Percentiles rank a stretch among this genome's conserved stretches.
Conservation (phyloP, 129 eudicot species). For the Centrapalus pauciflorus region DNA sequence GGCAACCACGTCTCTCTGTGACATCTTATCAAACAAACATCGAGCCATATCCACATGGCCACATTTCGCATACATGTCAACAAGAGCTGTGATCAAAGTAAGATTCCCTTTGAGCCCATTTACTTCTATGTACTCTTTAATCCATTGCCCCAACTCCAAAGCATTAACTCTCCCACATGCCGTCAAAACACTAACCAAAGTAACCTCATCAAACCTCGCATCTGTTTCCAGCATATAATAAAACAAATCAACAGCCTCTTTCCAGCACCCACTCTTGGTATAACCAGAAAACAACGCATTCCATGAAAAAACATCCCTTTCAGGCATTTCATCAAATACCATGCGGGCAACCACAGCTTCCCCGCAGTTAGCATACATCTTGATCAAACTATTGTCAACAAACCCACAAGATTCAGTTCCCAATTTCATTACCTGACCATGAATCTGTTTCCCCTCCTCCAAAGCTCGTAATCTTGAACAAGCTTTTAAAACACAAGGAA, state of each 20-base stretch:
- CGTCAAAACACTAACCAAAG: slow-evolving; percentile 29
- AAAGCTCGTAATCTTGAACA: slow-evolving; percentile 36
- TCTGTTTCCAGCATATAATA: slow-evolving; percentile 20
- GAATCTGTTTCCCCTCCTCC: slow-evolving; percentile 46
- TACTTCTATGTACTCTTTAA: slow-evolving; percentile 19
- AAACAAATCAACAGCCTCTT: slow-evolving; percentile 28
- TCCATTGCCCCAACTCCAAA: slow-evolving; percentile 33
- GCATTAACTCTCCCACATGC: slow-evolving; percentile 39
- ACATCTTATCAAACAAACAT: slow-evolving; percentile 43
- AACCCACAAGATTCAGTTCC: slow-evolving; percentile 32
- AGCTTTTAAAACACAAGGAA: slow-evolving; percentile 44
- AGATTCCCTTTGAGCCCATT: slow-evolving; percentile 23
- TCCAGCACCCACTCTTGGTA: slow-evolving; percentile 27
- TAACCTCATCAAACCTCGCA: slow-evolving; percentile 28
- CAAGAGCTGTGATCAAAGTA: slow-evolving; percentile 29
- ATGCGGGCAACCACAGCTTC: slow-evolving; percentile 32
- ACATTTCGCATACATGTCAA: slow-evolving; percentile 47
- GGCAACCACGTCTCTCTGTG: slow-evolving; percentile 39
- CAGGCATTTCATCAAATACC: slow-evolving; percentile 44
- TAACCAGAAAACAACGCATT: slow-evolving; percentile 50
- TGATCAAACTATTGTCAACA: slow-evolving; percentile 43
- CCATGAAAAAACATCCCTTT: slow-evolving; percentile 44
- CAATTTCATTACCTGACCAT: slow-evolving; percentile 32
- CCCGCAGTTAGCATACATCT: slow-evolving; percentile 45
- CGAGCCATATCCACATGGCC: slow-evolving; percentile 46